phyloP scores from a whole-genome alignment of 192 early-diverging fungal genomes.

The Coemansia sp. region DNA sequence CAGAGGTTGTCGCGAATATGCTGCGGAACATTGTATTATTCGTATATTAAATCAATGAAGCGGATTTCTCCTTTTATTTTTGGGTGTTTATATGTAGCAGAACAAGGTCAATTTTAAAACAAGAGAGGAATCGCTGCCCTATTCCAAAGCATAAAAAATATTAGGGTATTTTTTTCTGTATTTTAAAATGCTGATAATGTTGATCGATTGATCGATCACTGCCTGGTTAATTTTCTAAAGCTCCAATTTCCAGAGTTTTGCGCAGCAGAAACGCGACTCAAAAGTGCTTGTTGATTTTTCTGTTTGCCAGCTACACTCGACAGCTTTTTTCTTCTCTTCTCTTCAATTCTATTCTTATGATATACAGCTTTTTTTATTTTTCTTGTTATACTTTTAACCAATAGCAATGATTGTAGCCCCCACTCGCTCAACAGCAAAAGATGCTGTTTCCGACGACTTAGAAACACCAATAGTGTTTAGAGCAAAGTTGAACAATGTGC shows the following conservation, averaged over 20 bases:
- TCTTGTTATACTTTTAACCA: too few species aligned
- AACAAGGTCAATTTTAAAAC: not conserved
- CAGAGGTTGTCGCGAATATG: constrained; percentile 12
- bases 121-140: not conserved
- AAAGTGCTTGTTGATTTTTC: too few species aligned
- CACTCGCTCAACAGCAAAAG: not conserved
- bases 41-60: not conserved
- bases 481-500: constrained; percentile 51
- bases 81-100: not conserved
- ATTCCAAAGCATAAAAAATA: not conserved
- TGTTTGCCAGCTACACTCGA: not conserved
- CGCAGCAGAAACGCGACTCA: too few species aligned
- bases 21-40: constrained; percentile 43
- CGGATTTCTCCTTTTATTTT: not conserved
- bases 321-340: not conserved
- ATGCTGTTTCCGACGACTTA: not conserved
- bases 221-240: not conserved
- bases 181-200: constrained; percentile 1
- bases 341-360: not conserved
- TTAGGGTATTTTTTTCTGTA: not conserved
- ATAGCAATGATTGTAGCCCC: not conserved
- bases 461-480: constrained; percentile 17
- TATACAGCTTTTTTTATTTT: too few species aligned
- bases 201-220: not conserved
- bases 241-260: too few species aligned